Base-by-base conservation (phyloP, 768 basidiomycete species). In the Mrakia blollopis region DNA sequence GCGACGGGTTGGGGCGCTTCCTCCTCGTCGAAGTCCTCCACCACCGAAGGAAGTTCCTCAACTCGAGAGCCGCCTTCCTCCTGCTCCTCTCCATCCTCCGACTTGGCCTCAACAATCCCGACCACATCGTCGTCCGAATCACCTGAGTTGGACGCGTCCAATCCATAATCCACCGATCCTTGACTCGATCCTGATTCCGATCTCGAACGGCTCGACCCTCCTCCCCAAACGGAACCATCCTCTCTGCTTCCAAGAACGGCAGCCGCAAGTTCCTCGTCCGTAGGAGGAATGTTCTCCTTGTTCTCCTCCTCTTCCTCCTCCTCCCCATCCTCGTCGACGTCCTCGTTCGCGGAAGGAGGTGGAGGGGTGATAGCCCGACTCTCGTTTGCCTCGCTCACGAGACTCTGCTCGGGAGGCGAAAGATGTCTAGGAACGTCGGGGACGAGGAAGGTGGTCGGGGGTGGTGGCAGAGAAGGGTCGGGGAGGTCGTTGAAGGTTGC, bases 41-140 rank as follows among this genome's bases (percentile, higher is more conserved):
- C 57, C 23, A 2, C 57, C n/a, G 4, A n/a, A n/a, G n/a, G n/a
- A n/a, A n/a, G n/a, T n/a, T n/a, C n/a, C n/a, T n/a, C n/a, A n/a
- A n/a, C n/a, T n/a, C n/a, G n/a, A n/a, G n/a, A n/a, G n/a, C n/a
- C n/a, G n/a, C n/a, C n/a, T 23, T 41, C 25, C 25, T 18, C 25
- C 65, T 21, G 14, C 35, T 44, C 65, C 35, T 63, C 11, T 9
- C 25, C 35, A 39, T 68, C 37, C 16, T 39, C 65, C 65, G 65
- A 39, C 25, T 23, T 39, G 7, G 37, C 44, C 73, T 74, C 44
- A 30, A 74, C 30, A 39, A 65, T 28, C 39, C 47, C 62, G 6
- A 52, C 30, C 37, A 39, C 41, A 16, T 74, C 73, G 62, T 74
- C 73, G 63, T 74, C 73, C 30, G 72, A 73, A 47, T 74, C 63